Evolutionary conservation across 2,329 filamentous ascomycete species (phyloP), one percentile per base, ranked within the genome.

Genomic region (Aspergillus ruber): DNA sequence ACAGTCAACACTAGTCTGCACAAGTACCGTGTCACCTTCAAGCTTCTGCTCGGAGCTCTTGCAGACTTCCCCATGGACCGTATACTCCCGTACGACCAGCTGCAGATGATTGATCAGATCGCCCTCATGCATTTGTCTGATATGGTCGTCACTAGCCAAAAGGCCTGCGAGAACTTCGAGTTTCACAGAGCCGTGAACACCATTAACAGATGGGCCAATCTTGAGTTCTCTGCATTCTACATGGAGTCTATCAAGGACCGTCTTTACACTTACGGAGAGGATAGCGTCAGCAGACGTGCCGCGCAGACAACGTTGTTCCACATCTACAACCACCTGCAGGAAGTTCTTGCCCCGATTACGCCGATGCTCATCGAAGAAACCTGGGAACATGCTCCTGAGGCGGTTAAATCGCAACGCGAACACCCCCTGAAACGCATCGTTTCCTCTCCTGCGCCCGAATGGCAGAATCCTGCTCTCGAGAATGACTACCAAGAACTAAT

Each of bases 201-300:
- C 3, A 76, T 97, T 54, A 94, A 90, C 67, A 80, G 81, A 53
- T 96, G 90, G 84, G 78, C 95, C 50, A 82, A 83, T 47, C 82
- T 78, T 20, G 88, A 96, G 56, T 77, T 98, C 20, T 96, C 90
- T 0, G 85, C 91, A 0, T 95, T 96, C 67, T 98, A 97, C 66
- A 82, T 98, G 48, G 93, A 98, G 68, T 83, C 87, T 0, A 77
- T 90, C 58, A 98, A 98, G 68, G 93, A 98, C 61, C 79, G 88
- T 3, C 75, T 97, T 1, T 98, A 98, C 72, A 93, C 90, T 41
- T 88, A 86, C 25, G 80, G 84, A 50, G 80, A 80, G 12, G 76
- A 79, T 12, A 85, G 86, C 42, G 74, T 79, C 4, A 69, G 87
- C 42, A 74, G 82, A 45, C 61, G 72, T 21, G 72, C 74, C 18